These are phyloP conservation scores for Sugiyamaella neomexicana DNA, from an alignment of 1,139 yeast species.

Conservation along the genomic window DNA sequence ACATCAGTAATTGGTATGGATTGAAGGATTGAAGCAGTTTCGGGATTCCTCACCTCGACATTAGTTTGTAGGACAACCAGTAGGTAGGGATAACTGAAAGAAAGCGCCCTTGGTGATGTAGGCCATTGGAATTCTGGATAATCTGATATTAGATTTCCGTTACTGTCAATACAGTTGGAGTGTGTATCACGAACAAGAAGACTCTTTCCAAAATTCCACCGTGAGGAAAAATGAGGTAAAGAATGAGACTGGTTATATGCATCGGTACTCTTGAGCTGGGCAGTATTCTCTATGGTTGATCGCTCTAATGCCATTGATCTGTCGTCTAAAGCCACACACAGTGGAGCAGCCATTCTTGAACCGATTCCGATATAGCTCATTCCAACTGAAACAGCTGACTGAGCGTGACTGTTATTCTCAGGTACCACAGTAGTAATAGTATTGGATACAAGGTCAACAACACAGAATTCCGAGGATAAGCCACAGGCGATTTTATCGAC, in stretches of 20 bases:
- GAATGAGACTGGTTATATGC: too few relatives aligned
- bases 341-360: constrained; percentile 26
- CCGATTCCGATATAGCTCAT: constrained; percentile 31
- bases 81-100: constrained; percentile 39
- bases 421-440: constrained; percentile 10
- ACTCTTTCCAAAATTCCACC: constrained; percentile 19
- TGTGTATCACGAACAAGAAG: constrained; percentile 34
- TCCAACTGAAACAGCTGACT: constrained; percentile 25
- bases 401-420: constrained; percentile 15
- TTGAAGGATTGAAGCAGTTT: constrained; percentile 35
- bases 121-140: constrained; percentile 29
- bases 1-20: constrained; percentile 30
- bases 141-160: constrained; percentile 28
- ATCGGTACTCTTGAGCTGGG: not conserved
- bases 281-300: not conserved
- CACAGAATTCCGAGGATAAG: constrained; percentile 31
- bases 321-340: constrained; percentile 22
- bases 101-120: constrained; percentile 33
- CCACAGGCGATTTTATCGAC: constrained; percentile 41
- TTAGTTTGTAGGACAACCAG: constrained; percentile 30
- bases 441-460: constrained; percentile 13
- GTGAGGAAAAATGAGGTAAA: not conserved
- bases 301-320: not conserved
- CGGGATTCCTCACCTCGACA: constrained; percentile 38
- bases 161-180: constrained; percentile 28